Percentiles rank a stretch among this genome's conserved stretches.
Conservation (phyloP, 225 moss, liverwort and hornwort genomes). For the Polytrichum commune region DNA sequence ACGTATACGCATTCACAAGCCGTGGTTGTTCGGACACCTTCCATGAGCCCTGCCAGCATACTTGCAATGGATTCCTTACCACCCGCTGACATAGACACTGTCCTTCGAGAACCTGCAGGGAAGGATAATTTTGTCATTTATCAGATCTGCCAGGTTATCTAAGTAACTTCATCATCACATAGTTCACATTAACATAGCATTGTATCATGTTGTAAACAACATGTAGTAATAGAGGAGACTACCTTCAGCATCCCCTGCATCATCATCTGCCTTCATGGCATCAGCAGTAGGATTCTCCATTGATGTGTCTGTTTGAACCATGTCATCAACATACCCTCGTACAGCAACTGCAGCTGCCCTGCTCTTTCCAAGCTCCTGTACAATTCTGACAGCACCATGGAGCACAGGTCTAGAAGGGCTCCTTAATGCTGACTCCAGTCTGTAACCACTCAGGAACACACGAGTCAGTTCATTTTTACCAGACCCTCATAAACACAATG, state of each 20-base stretch:
- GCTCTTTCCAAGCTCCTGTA: constrained; percentile 98
- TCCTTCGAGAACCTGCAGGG: constrained; percentile 55
- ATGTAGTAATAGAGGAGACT: background rate
- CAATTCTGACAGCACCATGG: constrained; percentile 91
- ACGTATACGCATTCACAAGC: constrained; percentile 99
- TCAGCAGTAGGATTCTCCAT: constrained; percentile 67
- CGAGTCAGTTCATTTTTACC: too few species aligned
- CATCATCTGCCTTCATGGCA: constrained; percentile 48
- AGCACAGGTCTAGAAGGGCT: constrained; percentile 88
- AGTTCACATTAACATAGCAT: too few species aligned
- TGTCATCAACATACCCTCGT: constrained; percentile 87
- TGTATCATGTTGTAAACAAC: too few species aligned
- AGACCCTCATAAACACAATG: too few species aligned
- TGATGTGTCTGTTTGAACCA: constrained; percentile 67
- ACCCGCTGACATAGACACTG: constrained; percentile 46
- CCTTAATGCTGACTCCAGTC: constrained; percentile 88
- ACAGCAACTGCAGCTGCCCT: constrained; percentile 90
- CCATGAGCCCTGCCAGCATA: constrained; percentile 88
- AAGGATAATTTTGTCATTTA: background rate
- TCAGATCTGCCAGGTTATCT: background rate
- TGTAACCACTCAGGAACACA: constrained; percentile 13
- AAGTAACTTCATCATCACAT: too few species aligned
- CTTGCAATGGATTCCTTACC: constrained; percentile 78
- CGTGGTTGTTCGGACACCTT: constrained; percentile 92
- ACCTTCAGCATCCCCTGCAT: constrained; percentile 51